phyloP scores from a whole-genome alignment of 371 early-diverging fungal species.

The Mortierella sp. region DNA sequence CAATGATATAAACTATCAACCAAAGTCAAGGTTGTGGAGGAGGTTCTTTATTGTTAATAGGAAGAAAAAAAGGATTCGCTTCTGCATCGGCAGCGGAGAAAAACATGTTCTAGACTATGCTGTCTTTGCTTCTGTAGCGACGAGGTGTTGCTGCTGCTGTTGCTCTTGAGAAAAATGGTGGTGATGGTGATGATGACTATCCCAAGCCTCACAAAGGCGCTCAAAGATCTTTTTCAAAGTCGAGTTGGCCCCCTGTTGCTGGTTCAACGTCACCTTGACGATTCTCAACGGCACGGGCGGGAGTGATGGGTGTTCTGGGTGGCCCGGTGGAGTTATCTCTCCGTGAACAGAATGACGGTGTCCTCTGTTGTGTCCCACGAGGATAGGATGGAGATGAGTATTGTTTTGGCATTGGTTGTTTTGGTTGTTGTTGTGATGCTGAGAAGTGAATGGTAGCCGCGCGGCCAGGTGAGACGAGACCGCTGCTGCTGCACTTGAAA shows the following conservation, averaged over 20 bases:
- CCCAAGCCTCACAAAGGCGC: constrained; percentile 39
- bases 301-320: neutral
- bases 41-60: constrained; percentile 4
- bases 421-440: neutral
- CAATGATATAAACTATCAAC: neutral
- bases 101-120: neutral
- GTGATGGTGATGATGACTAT: constrained; percentile 16
- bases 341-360: constrained; percentile 33
- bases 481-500: constrained; percentile 44
- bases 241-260: constrained; percentile 55
- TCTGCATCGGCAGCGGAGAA: neutral
- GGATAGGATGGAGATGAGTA: neutral
- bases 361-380: neutral
- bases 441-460: constrained; percentile 14
- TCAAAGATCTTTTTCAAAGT: constrained; percentile 45
- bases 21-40: neutral
- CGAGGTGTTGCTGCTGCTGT: neutral
- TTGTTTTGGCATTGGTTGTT: neutral
- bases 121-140: neutral
- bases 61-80: neutral
- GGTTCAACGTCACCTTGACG: constrained; percentile 51
- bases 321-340: neutral
- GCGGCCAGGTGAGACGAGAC: constrained; percentile 28
- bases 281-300: constrained; percentile 2
- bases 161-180: too few species aligned